Evolutionary conservation across 2,329 filamentous ascomycete genomes (phyloP).

Genomic region (Saccharata proteae): DNA sequence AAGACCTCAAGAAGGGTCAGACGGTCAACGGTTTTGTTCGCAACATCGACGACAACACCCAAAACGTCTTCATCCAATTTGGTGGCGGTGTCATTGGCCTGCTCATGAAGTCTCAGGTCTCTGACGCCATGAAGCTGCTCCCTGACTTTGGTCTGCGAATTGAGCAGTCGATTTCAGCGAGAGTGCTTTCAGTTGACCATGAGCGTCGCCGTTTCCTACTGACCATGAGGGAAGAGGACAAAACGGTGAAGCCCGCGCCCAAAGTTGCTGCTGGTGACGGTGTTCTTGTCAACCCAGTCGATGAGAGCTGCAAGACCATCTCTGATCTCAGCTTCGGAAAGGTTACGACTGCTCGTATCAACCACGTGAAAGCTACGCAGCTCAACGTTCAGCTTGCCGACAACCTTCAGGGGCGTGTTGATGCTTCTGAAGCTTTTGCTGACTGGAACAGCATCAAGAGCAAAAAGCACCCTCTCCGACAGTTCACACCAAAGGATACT

Average conservation of each 20-base stretch:
- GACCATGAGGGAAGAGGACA: slow-evolving; percentile 43
- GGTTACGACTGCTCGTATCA: slow-evolving; percentile 62
- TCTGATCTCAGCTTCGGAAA: slow-evolving; percentile 64
- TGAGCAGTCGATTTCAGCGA: slow-evolving; percentile 62
- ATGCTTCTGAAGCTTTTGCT: slow-evolving; percentile 84
- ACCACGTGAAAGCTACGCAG: slow-evolving; percentile 82
- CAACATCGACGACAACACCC: slow-evolving; percentile 65
- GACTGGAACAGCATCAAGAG: slow-evolving; percentile 76
- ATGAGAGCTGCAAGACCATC: slow-evolving; percentile 50
- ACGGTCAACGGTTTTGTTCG: slow-evolving; percentile 68
- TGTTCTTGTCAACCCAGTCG: slow-evolving; percentile 48
- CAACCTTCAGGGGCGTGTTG: slow-evolving; percentile 82
- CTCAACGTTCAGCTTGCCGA: slow-evolving; percentile 82
- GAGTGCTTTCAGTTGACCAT: slow-evolving; percentile 59
- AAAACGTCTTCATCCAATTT: slow-evolving; percentile 79
- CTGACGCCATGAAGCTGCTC: slow-evolving; percentile 53
- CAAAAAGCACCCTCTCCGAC: slow-evolving; percentile 64
- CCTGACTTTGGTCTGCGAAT: slow-evolving; percentile 69
- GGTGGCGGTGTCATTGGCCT: slow-evolving; percentile 64
- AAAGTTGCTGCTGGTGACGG: slow-evolving; percentile 20
- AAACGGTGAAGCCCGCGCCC: slow-evolving; percentile 13
- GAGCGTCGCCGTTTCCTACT: slow-evolving; percentile 58
- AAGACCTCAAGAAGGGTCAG: slow-evolving; percentile 57
- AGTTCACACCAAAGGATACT: slow-evolving; percentile 59
- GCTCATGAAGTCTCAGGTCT: slow-evolving; percentile 66